A percentile compares a stretch with the other conserved stretches of the same genome.
These are phyloP conservation scores for Dothistroma pini DNA, from an alignment of 2,329 filamentous ascomycete genomes.

Conservation along the genomic window DNA sequence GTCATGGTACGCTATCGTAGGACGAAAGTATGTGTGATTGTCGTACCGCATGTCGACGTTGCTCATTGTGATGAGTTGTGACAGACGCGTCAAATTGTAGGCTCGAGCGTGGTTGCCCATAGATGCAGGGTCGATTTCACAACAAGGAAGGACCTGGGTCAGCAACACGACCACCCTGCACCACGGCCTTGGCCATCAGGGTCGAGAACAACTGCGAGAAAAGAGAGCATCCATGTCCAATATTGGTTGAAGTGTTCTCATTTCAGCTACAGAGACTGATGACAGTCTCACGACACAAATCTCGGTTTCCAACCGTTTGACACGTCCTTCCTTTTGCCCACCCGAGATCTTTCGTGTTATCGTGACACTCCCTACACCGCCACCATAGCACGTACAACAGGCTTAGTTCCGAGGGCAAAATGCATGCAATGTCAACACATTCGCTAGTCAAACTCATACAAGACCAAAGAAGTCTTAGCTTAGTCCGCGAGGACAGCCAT, in stretches of 20 bases:
- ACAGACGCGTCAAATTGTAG: background rate
- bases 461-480: background rate
- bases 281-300: background rate
- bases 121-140: background rate
- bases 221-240: background rate
- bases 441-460: background rate
- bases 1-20: slow-evolving; percentile 5
- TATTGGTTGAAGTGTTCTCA: background rate
- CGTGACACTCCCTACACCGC: background rate
- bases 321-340: background rate
- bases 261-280: background rate
- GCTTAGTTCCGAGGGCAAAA: background rate
- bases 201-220: background rate
- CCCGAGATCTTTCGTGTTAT: background rate
- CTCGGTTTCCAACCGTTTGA: background rate
- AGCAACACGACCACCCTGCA: background rate
- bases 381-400: slow-evolving; percentile 1
- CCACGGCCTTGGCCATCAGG: too few relatives aligned
- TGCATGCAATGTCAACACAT: background rate
- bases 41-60: background rate
- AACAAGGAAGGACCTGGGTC: background rate
- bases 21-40: background rate
- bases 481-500: slow-evolving; percentile 3
- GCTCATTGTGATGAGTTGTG: background rate
- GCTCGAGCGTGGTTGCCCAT: background rate